Evolutionary conservation across 192 early-diverging fungal species (phyloP).

Genomic region (Backusella tarrabulga): DNA sequence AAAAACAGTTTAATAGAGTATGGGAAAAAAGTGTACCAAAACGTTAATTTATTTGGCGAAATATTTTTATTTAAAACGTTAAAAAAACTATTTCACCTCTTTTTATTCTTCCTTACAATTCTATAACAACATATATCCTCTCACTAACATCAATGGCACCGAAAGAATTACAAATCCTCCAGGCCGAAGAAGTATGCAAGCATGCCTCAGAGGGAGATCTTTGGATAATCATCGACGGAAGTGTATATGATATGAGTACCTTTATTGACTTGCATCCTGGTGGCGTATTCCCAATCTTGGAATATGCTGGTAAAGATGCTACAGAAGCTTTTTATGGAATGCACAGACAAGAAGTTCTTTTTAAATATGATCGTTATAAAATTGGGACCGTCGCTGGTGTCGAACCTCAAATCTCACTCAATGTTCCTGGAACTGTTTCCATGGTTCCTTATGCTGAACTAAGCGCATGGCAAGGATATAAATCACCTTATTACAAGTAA

Average conservation of each 20-base stretch:
- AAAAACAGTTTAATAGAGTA: background rate
- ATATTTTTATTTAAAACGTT: background rate
- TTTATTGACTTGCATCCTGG: constrained; percentile 60
- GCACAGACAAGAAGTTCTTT: constrained; percentile 54
- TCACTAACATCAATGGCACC: background rate
- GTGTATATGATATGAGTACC: constrained; percentile 59
- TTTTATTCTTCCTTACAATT: background rate
- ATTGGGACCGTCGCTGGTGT: constrained; percentile 62
- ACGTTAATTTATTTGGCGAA: background rate
- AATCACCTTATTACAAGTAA: constrained; percentile 39
- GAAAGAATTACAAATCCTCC: constrained; percentile 6
- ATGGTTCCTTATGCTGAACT: constrained; percentile 75
- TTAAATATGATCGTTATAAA: constrained; percentile 63
- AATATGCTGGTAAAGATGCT: constrained; percentile 82
- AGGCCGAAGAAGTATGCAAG: constrained; percentile 30
- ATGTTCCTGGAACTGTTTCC: constrained; percentile 62
- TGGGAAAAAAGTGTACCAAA: background rate
- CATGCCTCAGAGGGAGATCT: constrained; percentile 30
- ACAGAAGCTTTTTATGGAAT: constrained; percentile 44
- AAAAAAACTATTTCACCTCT: background rate
- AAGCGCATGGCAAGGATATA: constrained; percentile 51
- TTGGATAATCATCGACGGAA: constrained; percentile 62
- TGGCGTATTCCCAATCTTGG: constrained; percentile 59
- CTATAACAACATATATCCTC: background rate
- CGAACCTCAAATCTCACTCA: constrained; percentile 25